Evolutionary conservation across 1,139 yeast genomes (phyloP).

Genomic region (Ogataea hybrid): DNA sequence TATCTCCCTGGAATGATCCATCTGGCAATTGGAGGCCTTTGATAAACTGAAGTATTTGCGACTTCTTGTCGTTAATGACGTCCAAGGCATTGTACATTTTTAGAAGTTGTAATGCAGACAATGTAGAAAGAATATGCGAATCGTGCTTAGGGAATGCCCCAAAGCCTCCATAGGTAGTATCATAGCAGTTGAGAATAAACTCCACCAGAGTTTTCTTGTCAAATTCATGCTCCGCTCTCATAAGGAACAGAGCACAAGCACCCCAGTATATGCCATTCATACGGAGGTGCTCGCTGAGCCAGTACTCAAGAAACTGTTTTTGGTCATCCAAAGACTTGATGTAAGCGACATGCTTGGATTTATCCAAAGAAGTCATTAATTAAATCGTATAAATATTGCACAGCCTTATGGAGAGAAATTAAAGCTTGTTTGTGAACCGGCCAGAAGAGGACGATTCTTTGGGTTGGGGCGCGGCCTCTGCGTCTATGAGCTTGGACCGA

Average conservation of each 20-base stretch:
- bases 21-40: conserved; percentile 58
- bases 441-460: conserved; percentile 13
- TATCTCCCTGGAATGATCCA: conserved; percentile 88
- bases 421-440: conserved; percentile 18
- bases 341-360: conserved; percentile 51
- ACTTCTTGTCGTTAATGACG: conserved; percentile 28
- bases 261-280: conserved; percentile 98
- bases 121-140: conserved; percentile 82
- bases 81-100: conserved; percentile 63
- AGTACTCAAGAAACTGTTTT: conserved; percentile 67
- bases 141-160: conserved; percentile 91
- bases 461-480: conserved; percentile 4
- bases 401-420: conserved; percentile 1
- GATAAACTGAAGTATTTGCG: conserved; percentile 45
- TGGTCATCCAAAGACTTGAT: conserved; percentile 48
- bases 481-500: conserved; percentile 4
- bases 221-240: conserved; percentile 58
- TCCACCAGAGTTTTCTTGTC: conserved; percentile 58
- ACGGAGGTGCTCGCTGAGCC: conserved; percentile 88
- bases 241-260: conserved; percentile 64
- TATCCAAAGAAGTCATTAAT: conserved; percentile 3
- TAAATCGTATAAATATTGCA: neutral
- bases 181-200: conserved; percentile 71
- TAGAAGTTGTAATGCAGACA: conserved; percentile 82
- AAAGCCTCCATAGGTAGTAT: conserved; percentile 68